Evolutionary conservation across 441 rosid genomes (phyloP), one percentile per base, ranked within the genome.

Genomic region (Brassica hybrid): DNA sequence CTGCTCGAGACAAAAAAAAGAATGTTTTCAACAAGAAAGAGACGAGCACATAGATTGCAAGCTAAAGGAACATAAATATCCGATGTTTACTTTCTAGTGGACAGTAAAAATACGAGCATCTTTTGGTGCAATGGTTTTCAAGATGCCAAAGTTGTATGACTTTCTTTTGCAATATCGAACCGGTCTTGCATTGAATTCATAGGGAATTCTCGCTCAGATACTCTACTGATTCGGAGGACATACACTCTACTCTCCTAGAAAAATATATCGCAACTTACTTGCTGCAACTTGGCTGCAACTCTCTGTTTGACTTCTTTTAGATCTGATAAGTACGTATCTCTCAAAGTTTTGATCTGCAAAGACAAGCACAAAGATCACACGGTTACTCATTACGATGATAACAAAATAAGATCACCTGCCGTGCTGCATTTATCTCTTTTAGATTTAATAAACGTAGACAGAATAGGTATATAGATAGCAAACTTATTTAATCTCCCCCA

Each of bases 241-340:
- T 43, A 72, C 27, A 67, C 50, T n/a, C 3, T 78, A 7, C 58
- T 17, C 48, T 19, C 59, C 58, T 9, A 18, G 61, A 54, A 10
- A 38, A 23, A 62, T 8, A 88, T 80, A 21, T 2, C 21, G 41
- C 11, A 69, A 73, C 82, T 79, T 82, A 90, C 98, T 85, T 88
- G 94, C 84, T 82, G 92, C 80, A 94, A 69, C 83, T 88, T 92
- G 43, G 83, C 23, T 79, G 86, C 83, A 72, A 96, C 86, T 85
- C 85, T 92, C 71, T 89, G 95, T 83, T 90, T 78, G 89, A 94
- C 83, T 76, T 92, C 98, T 80, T 74, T 91, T 60, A 96, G 83
- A 65, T 96, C 97, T 66, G 88, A 88, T 12, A 82, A 86, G 84
- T 92, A 91, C 70, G 52, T 71, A 61, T 94, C 97, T 87, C 81